Conservation (phyloP, 2,329 filamentous ascomycete genomes). For the Elsinoe australis region DNA sequence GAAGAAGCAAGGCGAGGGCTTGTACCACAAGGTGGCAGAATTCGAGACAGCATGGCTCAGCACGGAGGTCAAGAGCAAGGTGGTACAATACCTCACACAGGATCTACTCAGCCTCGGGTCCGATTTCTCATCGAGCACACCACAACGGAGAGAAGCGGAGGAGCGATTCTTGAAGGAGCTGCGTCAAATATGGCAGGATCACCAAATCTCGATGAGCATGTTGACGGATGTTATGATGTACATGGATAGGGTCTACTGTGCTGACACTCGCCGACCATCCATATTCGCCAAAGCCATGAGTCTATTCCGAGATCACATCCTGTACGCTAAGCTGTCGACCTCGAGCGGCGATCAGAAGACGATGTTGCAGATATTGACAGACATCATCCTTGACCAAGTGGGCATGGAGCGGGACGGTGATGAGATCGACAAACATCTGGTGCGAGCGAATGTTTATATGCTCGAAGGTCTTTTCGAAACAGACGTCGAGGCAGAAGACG, state of each 20-base stretch:
- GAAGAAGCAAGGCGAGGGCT: slow-evolving; percentile 70
- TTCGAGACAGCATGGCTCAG: slow-evolving; percentile 80
- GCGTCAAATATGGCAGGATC: slow-evolving; percentile 75
- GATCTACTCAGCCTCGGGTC: slow-evolving; percentile 41
- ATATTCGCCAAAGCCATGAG: slow-evolving; percentile 82
- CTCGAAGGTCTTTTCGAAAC: slow-evolving; percentile 80
- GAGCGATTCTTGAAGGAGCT: slow-evolving; percentile 74
- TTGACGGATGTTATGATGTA: slow-evolving; percentile 93
- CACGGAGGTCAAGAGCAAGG: slow-evolving; percentile 61
- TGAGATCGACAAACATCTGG: slow-evolving; percentile 71
- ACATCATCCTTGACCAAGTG: slow-evolving; percentile 81
- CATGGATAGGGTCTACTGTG: slow-evolving; percentile 77
- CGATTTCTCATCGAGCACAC: slow-evolving; percentile 53
- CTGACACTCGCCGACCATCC: slow-evolving; percentile 63
- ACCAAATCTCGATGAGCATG: slow-evolving; percentile 92
- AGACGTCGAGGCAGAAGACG: slow-evolving; percentile 64
- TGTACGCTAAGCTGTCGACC: slow-evolving; percentile 51
- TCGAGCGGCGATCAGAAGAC: slow-evolving; percentile 37
- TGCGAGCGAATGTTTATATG: slow-evolving; percentile 82
- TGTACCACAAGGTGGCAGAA: slow-evolving; percentile 72
- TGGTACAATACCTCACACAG: slow-evolving; percentile 62
- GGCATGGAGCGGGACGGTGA: slow-evolving; percentile 88
- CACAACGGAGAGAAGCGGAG: slow-evolving; percentile 70
- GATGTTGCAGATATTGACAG: slow-evolving; percentile 69
- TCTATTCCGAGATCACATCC: slow-evolving; percentile 78